Base-by-base conservation (phyloP, 2,329 filamentous ascomycete species). In the Fusarium mexicanum region DNA sequence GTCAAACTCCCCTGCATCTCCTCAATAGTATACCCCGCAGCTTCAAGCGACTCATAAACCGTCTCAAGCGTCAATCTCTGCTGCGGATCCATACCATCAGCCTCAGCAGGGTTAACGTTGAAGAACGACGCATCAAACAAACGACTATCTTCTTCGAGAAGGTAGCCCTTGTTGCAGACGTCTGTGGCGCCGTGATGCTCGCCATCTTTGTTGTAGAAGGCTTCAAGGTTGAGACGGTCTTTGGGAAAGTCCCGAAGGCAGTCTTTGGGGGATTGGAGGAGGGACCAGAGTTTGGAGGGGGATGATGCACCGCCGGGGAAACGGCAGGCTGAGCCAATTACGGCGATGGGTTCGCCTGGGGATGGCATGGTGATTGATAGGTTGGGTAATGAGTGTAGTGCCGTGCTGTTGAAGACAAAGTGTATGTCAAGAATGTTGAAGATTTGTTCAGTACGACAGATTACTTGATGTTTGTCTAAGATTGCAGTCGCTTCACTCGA, bases 41-140 rank as follows among this genome's bases (percentile, higher is more conserved):
- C 76, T 47, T 82, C 83, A 6, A 89, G 72, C 2, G 83, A 81
- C 61, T 86, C 84, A 57, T 83, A 85, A n/a, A 79, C 78, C 0
- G 83, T 80, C 59, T 86, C 83, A 9, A 85, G 78, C 22, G 84
- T 73, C 65, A 81, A 79, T 3, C 84, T 77, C 66, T 85, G 83
- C 68, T 86, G 84, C 2, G 85, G 85, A 54, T 86, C 85, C 69
- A 85, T 79, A 35, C 73, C 77, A 41, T 77, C 76, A 18, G 82
- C 82, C 61, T 86, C 84, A 20, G 80, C 65, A 5, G 80, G 79
- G 2, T 76, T 81, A 46, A 86, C 83, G 24, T 79, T 77, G 71
- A 86, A 86, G 70, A 86, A 84, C 4, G 67, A 62, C 14, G 80
- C 40, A 71, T 85, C 83, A 60, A 84, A 84, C 3, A 77, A 79